Percentiles rank a stretch among this genome's conserved stretches.
These are phyloP conservation scores for Lunasporangiospora selenospora DNA, from an alignment of 192 early-diverging fungal genomes.

Conservation along the genomic window DNA sequence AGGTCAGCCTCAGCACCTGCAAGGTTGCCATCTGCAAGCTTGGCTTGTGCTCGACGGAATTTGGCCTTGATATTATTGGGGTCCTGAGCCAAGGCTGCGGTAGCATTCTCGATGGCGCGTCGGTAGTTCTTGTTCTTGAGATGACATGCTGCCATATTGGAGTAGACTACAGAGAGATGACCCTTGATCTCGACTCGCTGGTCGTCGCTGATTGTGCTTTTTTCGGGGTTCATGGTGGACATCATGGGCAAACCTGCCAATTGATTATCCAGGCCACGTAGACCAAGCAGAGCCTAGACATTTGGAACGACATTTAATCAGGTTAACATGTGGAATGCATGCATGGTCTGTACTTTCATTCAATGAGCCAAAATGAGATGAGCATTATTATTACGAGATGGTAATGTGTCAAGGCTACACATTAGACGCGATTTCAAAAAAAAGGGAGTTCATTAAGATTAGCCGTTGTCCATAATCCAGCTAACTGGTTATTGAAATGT, in stretches of 20 bases:
- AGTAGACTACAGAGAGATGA: conserved; percentile 37
- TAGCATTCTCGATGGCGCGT: conserved; percentile 45
- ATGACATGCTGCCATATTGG: conserved; percentile 45
- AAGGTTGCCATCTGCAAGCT: conserved; percentile 45
- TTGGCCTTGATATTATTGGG: conserved; percentile 50
- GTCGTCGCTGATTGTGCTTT: conserved; percentile 6
- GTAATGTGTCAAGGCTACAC: conserved; percentile 45
- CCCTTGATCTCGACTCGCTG: conserved; percentile 38
- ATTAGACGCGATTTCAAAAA: background rate
- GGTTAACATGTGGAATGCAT: background rate
- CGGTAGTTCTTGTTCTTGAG: conserved; percentile 43
- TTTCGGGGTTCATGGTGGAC: conserved; percentile 11
- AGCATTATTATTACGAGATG: conserved; percentile 31
- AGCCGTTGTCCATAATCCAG: too few relatives aligned
- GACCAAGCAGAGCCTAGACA: conserved; percentile 41
- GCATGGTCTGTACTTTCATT: background rate
- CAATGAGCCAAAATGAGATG: background rate
- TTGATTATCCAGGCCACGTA: conserved; percentile 50
- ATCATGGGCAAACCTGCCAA: conserved; percentile 46
- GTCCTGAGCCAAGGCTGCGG: conserved; percentile 47
- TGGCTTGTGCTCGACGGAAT: conserved; percentile 54
- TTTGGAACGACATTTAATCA: background rate
- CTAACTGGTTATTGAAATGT: too few relatives aligned
- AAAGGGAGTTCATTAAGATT: background rate
- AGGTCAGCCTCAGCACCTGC: conserved; percentile 49